These are phyloP conservation scores for Claviceps cyperi DNA, from an alignment of 2,329 filamentous ascomycete genomes.

Conservation along the genomic window DNA sequence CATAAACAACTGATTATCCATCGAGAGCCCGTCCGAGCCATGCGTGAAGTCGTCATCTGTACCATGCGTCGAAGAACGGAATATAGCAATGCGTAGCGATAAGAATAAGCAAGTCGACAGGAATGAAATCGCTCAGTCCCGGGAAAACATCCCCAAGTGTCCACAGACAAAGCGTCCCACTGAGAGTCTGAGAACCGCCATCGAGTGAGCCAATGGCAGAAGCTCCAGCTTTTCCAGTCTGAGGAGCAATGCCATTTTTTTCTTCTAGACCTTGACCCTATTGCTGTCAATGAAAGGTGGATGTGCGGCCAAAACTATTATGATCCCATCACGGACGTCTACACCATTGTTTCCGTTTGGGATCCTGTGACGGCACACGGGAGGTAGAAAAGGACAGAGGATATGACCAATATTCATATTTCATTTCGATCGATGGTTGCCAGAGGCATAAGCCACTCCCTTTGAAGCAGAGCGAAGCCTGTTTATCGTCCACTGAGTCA, in stretches of 20 bases:
- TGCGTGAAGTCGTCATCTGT: conserved; percentile 18
- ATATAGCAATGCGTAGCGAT: conserved; percentile 24
- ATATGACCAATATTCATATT: conserved; percentile 11
- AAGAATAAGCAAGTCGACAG: conserved; percentile 10
- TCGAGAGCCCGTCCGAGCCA: conserved; percentile 23
- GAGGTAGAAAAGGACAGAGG: not conserved
- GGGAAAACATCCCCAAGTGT: not conserved
- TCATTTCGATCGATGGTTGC: conserved; percentile 23
- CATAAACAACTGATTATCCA: conserved; percentile 8
- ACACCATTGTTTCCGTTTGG: conserved; percentile 2
- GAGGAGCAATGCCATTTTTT: not conserved
- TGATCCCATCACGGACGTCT: not conserved
- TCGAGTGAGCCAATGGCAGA: not conserved
- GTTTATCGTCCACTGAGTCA: conserved; percentile 75
- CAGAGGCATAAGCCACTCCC: conserved; percentile 38
- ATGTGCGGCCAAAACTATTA: not conserved
- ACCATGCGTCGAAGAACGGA: conserved; percentile 28
- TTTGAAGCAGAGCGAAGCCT: conserved; percentile 76
- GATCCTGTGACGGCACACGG: conserved; percentile 5
- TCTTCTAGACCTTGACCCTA: not conserved
- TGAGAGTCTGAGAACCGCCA: conserved; percentile 2
- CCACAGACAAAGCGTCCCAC: not conserved
- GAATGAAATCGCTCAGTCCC: conserved; percentile 7
- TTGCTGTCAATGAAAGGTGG: not conserved
- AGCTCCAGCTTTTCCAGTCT: not conserved